A percentile compares a stretch with the other conserved stretches of the same genome.
Conservation (phyloP, 352 stramenopile species). For the Pythium grandisporangium region DNA sequence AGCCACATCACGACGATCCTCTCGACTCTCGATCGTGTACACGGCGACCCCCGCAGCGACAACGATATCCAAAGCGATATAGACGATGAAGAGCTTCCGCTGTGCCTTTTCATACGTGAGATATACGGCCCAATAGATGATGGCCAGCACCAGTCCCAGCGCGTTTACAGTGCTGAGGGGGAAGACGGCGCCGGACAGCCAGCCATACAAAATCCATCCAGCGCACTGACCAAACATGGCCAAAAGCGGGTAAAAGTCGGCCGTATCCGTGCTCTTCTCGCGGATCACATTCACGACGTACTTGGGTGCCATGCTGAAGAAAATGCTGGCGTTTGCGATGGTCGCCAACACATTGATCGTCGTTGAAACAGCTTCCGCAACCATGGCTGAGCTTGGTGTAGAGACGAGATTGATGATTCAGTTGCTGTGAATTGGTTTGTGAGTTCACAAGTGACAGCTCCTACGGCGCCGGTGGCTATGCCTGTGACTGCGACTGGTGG, state of each 20-base stretch:
- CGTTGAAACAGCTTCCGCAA: constrained; percentile 13
- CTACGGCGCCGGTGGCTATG: too few species aligned
- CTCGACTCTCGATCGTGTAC: constrained; percentile 11
- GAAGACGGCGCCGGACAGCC: constrained; percentile 11
- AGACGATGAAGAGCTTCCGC: constrained; percentile 7
- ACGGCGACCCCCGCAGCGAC: constrained; percentile 13
- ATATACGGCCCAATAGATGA: constrained; percentile 13
- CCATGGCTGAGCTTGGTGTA: constrained; percentile 8
- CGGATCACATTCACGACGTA: constrained; percentile 12
- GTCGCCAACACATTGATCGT: constrained; percentile 20
- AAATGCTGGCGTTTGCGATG: constrained; percentile 19
- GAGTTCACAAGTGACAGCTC: too few species aligned
- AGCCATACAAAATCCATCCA: constrained; percentile 17
- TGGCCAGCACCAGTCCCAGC: constrained; percentile 10
- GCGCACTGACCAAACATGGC: constrained; percentile 21
- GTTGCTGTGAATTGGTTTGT: too few species aligned
- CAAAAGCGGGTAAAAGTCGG: constrained; percentile 18
- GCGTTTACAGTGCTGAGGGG: constrained; percentile 17
- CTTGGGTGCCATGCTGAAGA: constrained; percentile 18
- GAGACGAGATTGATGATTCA: too few species aligned
- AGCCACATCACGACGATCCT: constrained; percentile 9
- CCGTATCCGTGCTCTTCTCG: constrained; percentile 7
- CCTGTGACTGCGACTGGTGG: too few species aligned
- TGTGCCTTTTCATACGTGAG: constrained; percentile 17
- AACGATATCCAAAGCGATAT: constrained; percentile 9